Conservation (phyloP, 345 rosid genomes). For the Gossypium rotundifolium region DNA sequence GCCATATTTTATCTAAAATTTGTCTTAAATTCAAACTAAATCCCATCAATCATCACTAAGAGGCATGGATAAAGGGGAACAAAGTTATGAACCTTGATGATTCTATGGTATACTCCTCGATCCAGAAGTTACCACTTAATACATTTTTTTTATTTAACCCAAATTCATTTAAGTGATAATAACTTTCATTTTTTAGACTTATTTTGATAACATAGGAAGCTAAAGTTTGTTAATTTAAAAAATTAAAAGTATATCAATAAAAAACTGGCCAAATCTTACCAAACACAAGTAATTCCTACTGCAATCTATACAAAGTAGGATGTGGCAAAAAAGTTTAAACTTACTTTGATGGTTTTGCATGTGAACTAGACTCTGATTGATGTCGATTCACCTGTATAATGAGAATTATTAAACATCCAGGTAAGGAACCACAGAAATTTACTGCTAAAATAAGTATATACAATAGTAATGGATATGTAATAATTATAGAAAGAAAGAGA, state of each 20-base stretch:
- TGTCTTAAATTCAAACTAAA: not conserved
- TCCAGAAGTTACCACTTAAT: not conserved
- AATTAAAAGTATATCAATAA: not conserved
- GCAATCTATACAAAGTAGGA: not conserved
- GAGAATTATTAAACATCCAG: not conserved
- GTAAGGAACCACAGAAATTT: not conserved
- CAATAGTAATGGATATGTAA: not conserved
- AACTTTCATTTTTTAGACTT: not conserved
- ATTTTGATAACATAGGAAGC: not conserved
- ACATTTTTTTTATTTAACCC: not conserved
- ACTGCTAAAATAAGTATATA: not conserved
- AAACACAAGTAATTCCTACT: not conserved
- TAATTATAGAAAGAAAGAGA: not conserved
- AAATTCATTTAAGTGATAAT: not conserved
- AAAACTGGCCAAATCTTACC: not conserved
- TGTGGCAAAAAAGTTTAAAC: constrained; percentile 9
- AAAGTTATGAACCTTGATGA: not conserved
- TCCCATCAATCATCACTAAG: not conserved
- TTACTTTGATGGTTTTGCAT: constrained; percentile 30
- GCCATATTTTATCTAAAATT: not conserved
- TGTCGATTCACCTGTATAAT: constrained; percentile 36
- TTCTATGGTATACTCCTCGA: not conserved
- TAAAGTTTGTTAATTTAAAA: not conserved
- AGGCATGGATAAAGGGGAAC: not conserved
- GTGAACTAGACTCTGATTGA: constrained; percentile 21